Conservation (phyloP, 1,284 basidiomycete genomes). For the Melanopsichium pennsylvanicum region DNA sequence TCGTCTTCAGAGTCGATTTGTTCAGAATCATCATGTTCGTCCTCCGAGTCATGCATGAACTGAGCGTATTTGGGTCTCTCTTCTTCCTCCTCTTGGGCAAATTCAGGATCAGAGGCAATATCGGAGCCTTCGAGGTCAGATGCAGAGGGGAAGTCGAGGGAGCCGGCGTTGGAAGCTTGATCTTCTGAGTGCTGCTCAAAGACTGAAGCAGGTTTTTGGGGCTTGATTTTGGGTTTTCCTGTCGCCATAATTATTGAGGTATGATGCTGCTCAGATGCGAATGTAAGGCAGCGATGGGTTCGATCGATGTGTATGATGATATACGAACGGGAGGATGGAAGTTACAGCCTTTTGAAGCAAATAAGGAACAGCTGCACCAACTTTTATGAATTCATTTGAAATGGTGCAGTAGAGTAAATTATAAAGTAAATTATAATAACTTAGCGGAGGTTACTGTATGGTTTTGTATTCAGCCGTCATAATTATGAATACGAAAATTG, state of each 20-base stretch:
- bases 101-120: no score
- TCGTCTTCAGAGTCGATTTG: conserved; percentile 65
- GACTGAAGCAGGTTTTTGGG: conserved; percentile 7
- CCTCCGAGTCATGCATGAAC: conserved; percentile 61
- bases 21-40: conserved; percentile 34
- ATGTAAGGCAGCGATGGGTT: no score
- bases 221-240: not conserved
- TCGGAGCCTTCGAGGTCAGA: conserved; percentile 16
- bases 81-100: conserved; percentile 15
- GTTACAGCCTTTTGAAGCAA: not conserved
- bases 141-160: conserved; percentile 13
- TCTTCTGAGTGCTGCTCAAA: conserved; percentile 44
- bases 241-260: conserved; percentile 17
- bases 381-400: no score
- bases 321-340: no score
- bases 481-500: conserved; percentile 19
- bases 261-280: not conserved
- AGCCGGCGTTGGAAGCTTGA: conserved; percentile 22
- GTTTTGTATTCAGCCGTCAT: conserved; percentile 7
- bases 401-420: no score
- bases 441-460: not conserved
- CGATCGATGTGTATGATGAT: no score
- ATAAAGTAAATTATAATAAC: no score
- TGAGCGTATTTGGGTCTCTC: conserved; percentile 43
- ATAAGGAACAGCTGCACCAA: no score